Evolutionary conservation across 169 alveolate genomes (phyloP), one percentile per base, ranked within the genome.

Genomic region (Plasmodium cynomolgi): DNA sequence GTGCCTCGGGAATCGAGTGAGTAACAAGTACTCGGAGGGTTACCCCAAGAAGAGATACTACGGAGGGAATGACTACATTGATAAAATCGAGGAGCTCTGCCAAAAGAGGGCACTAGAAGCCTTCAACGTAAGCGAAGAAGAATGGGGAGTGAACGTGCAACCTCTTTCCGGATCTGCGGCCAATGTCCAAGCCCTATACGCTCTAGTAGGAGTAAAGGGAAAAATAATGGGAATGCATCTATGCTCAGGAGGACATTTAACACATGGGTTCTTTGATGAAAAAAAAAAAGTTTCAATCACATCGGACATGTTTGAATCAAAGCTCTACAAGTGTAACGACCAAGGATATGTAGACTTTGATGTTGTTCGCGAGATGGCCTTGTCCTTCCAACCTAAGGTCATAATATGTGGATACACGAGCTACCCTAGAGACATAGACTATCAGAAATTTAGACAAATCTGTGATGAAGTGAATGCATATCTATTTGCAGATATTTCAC

Each of bases 71-170:
- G 98, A 97, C 82, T 95, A 96, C 82, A 95, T 97, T 11, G 99
- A 98, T 88, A 96, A 97, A 81, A 92, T 97, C 17, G 99, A 98
- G 91, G 75, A 85, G 15, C 96, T 98, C 0, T 98, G 99, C 96
- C 96, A 96, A 81, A 85, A 98, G 91, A 97, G 99, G 92, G 99
- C 99, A 1, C 93, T 98, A 82, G 96, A 98, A 79, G 99, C 99
- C 15, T 99, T 97, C 96, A 92, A 98, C 20, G 96, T 99, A 41
- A 97, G 97, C 88, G 97, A 97, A 11, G 98, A 97, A 50, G 98
- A 97, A 85, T 99, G 99, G 99, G 99, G 99, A 26, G 99, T 98
- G 20, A 98, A 98, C 95, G 99, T 99, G 17, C 99, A 99, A 96
- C 98, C 99, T 1, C 97, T 98, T 33, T 97, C 99, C 34, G 99